Conservation (phyloP, 495 filamentous ascomycete genomes). For the Aspergillus asperescens region DNA sequence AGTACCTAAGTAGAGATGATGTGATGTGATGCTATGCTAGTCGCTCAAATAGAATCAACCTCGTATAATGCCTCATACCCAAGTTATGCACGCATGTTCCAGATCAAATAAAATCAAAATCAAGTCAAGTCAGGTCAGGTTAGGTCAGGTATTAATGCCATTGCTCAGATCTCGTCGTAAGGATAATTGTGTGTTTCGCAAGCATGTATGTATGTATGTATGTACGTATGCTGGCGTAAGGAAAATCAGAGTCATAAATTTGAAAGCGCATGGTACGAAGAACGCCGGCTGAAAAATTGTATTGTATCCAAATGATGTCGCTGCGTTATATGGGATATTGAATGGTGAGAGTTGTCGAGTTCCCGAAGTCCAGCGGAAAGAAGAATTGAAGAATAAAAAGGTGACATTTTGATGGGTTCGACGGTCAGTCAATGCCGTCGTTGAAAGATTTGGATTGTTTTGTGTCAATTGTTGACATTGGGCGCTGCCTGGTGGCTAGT, state of each 20-base stretch:
- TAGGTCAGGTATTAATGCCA: neutral
- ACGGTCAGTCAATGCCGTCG: slow-evolving; percentile 35
- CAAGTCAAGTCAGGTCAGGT: neutral
- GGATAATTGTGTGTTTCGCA: neutral
- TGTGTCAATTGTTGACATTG: slow-evolving; percentile 27
- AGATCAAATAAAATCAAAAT: neutral
- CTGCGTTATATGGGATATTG: slow-evolving; percentile 27
- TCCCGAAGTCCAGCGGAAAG: slow-evolving; percentile 8
- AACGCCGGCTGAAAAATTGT: slow-evolving; percentile 28
- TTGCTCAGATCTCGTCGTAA: slow-evolving; percentile 14
- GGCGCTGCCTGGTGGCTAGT: slow-evolving; percentile 35
- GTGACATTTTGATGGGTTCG: neutral
- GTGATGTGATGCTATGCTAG: slow-evolving; percentile 3
- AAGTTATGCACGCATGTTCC: slow-evolving; percentile 12
- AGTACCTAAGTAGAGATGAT: neutral
- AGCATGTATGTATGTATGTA: neutral
- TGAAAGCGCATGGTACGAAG: slow-evolving; percentile 2
- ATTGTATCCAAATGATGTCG: slow-evolving; percentile 26
- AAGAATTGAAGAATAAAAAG: neutral
- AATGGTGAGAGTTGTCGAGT: slow-evolving; percentile 17
- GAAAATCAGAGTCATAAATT: neutral
- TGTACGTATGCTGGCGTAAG: neutral
- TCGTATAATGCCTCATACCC: slow-evolving; percentile 16
- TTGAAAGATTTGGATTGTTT: slow-evolving; percentile 25
- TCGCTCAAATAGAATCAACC: slow-evolving; percentile 6